phyloP scores from a whole-genome alignment of 139 green algal genomes.

The Coccomyxa sp. region DNA sequence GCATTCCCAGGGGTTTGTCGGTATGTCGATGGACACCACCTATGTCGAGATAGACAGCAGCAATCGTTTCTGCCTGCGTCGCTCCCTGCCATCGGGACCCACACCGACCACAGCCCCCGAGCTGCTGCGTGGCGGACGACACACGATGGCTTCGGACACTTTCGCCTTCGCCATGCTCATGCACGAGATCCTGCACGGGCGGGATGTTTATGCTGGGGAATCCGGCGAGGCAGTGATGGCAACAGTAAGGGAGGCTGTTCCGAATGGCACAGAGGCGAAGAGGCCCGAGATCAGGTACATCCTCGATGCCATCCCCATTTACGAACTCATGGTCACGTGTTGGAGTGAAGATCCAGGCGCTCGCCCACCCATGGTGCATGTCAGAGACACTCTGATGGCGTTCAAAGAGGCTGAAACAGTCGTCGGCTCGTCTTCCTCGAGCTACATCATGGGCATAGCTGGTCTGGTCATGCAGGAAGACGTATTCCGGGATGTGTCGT shows the following conservation, averaged over 20 bases:
- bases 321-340: not conserved
- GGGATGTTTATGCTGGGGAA: not conserved
- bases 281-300: not conserved
- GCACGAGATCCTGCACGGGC: not conserved
- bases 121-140: not conserved
- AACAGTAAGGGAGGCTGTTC: not conserved
- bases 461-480: not conserved
- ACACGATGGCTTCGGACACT: not conserved
- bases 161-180: not conserved
- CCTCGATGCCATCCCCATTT: not conserved
- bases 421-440: not conserved
- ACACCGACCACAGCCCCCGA: not conserved
- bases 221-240: not conserved
- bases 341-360: not conserved
- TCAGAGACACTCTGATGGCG: not conserved
- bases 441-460: not conserved
- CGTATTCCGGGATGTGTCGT: not conserved
- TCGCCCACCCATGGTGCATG: not conserved
- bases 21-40: not conserved
- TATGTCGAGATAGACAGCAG: slow-evolving; percentile 1
- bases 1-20: not conserved
- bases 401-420: not conserved
- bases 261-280: not conserved
- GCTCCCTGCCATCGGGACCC: not conserved
- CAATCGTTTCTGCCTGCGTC: not conserved